A percentile compares a stretch with the other conserved stretches of the same genome.
These are phyloP conservation scores for Epichloe festucae DNA, from an alignment of 2,329 filamentous ascomycete genomes.

Conservation along the genomic window DNA sequence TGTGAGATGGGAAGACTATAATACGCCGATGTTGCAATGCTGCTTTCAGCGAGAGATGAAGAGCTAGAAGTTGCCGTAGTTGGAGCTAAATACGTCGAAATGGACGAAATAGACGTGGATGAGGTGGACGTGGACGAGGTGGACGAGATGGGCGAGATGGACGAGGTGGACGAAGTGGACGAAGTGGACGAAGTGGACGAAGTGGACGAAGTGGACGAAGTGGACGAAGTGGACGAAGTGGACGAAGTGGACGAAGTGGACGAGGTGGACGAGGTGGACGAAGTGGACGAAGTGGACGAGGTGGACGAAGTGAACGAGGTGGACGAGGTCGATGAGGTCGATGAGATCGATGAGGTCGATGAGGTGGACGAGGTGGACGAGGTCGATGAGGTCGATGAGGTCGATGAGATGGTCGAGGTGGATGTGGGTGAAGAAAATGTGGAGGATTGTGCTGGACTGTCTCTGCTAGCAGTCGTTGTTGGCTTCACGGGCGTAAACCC, in stretches of 20 bases:
- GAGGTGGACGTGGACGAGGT: background rate
- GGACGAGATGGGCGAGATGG: background rate
- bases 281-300: fast-evolving
- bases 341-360: fast-evolving
- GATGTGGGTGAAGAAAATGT: background rate
- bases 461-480: background rate
- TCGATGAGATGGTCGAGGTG: background rate
- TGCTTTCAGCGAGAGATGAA: background rate
- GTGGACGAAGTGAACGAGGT: background rate
- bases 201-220: background rate
- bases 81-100: background rate
- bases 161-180: fast-evolving
- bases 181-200: background rate
- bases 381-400: background rate
- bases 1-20: background rate
- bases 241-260: background rate
- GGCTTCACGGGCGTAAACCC: constrained; percentile 11
- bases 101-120: background rate
- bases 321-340: fast-evolving
- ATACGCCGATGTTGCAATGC: background rate
- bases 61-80: too few relatives aligned
- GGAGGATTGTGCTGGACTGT: background rate
- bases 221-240: background rate
- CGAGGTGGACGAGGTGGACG: background rate
- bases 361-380: background rate